Conservation (phyloP, 179 eudicot species). For the Nepenthes alata region DNA sequence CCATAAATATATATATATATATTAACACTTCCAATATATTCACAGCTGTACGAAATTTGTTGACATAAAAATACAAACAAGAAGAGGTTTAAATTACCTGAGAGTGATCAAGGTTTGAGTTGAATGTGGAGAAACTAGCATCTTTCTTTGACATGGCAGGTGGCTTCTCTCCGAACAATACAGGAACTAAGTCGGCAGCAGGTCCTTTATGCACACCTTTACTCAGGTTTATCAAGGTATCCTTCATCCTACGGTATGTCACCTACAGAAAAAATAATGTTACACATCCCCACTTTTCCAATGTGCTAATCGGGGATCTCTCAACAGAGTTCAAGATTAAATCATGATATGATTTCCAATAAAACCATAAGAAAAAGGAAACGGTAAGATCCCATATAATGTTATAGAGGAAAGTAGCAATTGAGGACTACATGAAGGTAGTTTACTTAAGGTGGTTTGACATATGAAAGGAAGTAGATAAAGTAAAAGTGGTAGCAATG, state of each 20-base stretch:
- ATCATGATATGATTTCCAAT: no score
- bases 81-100: conserved; percentile 37
- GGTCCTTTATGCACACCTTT: conserved; percentile 86
- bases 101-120: conserved; percentile 77
- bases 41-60: background rate
- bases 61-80: background rate
- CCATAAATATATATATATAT: no score
- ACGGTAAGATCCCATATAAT: no score
- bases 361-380: no score
- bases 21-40: no score
- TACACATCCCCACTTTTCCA: background rate
- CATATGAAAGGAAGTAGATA: no score
- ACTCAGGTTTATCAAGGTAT: conserved; percentile 71
- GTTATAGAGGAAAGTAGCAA: no score
- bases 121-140: conserved; percentile 50
- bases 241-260: conserved; percentile 94
- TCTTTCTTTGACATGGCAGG: conserved; percentile 64
- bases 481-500: no score
- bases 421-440: no score
- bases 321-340: no score
- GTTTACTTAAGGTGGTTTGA: no score
- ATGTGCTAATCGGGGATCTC: no score
- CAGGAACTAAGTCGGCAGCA: conserved; percentile 90
- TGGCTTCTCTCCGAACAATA: conserved; percentile 79
- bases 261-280: conserved; percentile 35